Evolutionary conservation across 768 basidiomycete genomes (phyloP).

Genomic region (Suillus variegatus): DNA sequence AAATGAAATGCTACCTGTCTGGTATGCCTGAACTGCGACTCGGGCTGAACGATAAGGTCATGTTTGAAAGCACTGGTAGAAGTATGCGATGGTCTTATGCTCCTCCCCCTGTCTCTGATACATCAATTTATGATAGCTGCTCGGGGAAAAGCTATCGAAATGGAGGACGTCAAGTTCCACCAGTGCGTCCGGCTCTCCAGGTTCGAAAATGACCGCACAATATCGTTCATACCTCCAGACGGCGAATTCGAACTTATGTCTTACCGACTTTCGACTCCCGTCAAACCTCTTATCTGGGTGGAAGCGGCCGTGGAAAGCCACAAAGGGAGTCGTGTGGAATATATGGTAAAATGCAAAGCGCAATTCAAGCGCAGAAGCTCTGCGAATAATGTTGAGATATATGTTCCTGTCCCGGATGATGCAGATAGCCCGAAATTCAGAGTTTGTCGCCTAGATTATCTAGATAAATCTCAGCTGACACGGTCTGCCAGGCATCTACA

Average conservation of each 20-base stretch:
- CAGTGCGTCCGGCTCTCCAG: constrained; percentile 97
- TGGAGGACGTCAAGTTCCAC: constrained; percentile 99
- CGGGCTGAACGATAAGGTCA: constrained; percentile 98
- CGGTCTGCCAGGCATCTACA: constrained; percentile 73
- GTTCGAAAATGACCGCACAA: constrained; percentile 98
- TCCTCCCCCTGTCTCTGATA: background rate
- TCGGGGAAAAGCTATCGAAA: constrained; percentile 96
- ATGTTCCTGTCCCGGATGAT: constrained; percentile 98
- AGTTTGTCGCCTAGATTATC: constrained; percentile 44
- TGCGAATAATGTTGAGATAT: constrained; percentile 98
- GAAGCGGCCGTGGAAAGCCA: constrained; percentile 97
- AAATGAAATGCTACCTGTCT: constrained; percentile 99
- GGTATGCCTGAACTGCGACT: constrained; percentile 99
- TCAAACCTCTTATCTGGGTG: constrained; percentile 93
- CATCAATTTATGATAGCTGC: constrained; percentile 52
- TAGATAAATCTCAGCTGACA: background rate
- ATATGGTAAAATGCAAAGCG: constrained; percentile 93
- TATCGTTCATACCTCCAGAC: constrained; percentile 98
- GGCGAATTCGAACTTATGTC: constrained; percentile 99
- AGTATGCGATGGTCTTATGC: constrained; percentile 52
- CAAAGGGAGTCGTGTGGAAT: constrained; percentile 90
- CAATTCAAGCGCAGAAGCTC: constrained; percentile 97
- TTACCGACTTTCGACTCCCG: constrained; percentile 93
- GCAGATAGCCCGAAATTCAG: constrained; percentile 97
- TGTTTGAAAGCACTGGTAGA: constrained; percentile 97